A percentile compares a stretch with the other conserved stretches of the same genome.
Conservation (phyloP, 73 alveolate species). For the Paramecium caudatum region DNA sequence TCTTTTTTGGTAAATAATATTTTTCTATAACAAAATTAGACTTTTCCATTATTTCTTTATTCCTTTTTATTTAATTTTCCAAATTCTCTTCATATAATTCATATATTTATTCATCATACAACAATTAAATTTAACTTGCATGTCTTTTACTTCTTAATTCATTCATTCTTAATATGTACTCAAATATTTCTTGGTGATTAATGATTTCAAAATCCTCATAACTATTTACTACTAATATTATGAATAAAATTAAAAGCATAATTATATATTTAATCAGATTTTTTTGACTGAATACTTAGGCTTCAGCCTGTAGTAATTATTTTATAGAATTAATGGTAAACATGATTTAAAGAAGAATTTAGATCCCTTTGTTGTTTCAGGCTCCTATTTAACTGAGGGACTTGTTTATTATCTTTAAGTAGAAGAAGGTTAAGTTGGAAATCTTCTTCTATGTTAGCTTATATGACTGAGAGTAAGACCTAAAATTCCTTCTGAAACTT, state of each 20-base stretch:
- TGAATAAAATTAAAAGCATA: too few relatives aligned
- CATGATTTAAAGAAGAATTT: conserved; percentile 29
- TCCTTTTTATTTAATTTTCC: conserved; percentile 42
- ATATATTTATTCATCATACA: conserved; percentile 22
- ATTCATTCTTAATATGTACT: conserved; percentile 33
- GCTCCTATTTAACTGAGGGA: neutral
- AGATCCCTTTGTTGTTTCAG: neutral
- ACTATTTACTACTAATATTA: too few relatives aligned
- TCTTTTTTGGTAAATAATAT: conserved; percentile 29
- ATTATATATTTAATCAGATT: too few relatives aligned
- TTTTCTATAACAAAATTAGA: neutral
- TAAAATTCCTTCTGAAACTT: neutral
- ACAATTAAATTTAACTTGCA: conserved; percentile 6
- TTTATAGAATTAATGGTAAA: conserved; percentile 44
- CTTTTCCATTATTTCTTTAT: neutral
- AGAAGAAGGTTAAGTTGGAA: neutral
- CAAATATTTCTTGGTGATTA: conserved; percentile 24
- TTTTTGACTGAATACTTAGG: conserved; percentile 11
- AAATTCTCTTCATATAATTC: conserved; percentile 58
- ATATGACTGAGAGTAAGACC: neutral
- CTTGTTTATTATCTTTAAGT: conserved; percentile 39
- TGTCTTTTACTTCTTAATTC: conserved; percentile 29
- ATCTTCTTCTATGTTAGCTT: neutral
- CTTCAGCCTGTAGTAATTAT: conserved; percentile 47
- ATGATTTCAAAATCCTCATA: neutral